phyloP scores from a whole-genome alignment of 352 stramenopile species.

The Pythium monospermum region DNA sequence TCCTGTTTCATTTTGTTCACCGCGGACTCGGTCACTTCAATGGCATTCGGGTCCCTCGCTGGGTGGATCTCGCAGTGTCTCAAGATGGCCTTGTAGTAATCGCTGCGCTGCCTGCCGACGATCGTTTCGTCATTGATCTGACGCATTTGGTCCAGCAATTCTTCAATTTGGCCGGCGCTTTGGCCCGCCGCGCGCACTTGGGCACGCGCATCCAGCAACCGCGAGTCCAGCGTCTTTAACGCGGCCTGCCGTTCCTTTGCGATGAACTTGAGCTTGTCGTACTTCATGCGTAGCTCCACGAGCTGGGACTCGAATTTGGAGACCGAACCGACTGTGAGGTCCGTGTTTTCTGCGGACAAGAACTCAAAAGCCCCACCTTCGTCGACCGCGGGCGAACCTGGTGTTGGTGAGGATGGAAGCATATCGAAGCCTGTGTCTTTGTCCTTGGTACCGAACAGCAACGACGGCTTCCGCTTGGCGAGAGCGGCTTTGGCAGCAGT shows the following conservation, averaged over 20 bases:
- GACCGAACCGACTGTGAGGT: constrained; percentile 45
- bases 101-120: constrained; percentile 55
- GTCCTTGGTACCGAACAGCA: neutral
- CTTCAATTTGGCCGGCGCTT: constrained; percentile 49
- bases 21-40: constrained; percentile 57
- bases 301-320: constrained; percentile 59
- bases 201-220: constrained; percentile 47
- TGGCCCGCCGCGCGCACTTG: constrained; percentile 37
- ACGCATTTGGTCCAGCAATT: constrained; percentile 63
- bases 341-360: constrained; percentile 42
- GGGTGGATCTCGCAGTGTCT: constrained; percentile 75
- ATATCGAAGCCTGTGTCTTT: constrained; percentile 10
- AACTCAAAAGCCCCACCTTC: constrained; percentile 51
- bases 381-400: neutral
- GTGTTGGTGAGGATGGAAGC: constrained; percentile 16
- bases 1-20: constrained; percentile 63
- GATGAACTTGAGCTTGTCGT: constrained; percentile 72
- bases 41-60: constrained; percentile 70
- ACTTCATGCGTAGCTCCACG: constrained; percentile 60
- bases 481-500: neutral
- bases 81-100: constrained; percentile 80
- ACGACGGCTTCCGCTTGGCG: constrained; percentile 11
- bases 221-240: constrained; percentile 49
- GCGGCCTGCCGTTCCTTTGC: constrained; percentile 47
- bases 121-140: constrained; percentile 51